Evolutionary conservation across 2,329 filamentous ascomycete species (phyloP).

Genomic region (Aspergillus versicolor): DNA sequence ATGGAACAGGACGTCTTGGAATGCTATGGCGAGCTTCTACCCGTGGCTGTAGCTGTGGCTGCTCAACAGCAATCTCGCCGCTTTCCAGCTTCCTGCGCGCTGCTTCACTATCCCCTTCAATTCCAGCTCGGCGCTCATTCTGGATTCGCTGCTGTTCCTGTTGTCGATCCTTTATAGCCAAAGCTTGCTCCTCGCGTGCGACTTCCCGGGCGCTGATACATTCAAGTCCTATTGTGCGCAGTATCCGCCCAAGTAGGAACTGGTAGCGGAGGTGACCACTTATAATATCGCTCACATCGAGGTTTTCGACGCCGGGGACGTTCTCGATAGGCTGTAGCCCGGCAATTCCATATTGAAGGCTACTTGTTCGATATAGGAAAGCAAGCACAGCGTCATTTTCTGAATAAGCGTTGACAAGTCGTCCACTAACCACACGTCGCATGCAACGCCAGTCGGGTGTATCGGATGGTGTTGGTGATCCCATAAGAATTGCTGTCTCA

Average conservation of each 20-base stretch:
- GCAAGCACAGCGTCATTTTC: conserved; percentile 84
- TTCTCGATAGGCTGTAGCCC: conserved; percentile 72
- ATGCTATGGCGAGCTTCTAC: conserved; percentile 22
- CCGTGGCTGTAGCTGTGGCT: conserved; percentile 29
- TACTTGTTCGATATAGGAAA: conserved; percentile 82
- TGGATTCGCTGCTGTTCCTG: conserved; percentile 37
- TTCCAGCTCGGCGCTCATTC: conserved; percentile 31
- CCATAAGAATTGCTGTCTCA: conserved; percentile 80
- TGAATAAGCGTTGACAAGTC: conserved; percentile 84
- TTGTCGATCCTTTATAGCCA: conserved; percentile 38
- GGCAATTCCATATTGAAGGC: conserved; percentile 77
- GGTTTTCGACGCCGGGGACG: conserved; percentile 57
- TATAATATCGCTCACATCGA: conserved; percentile 65
- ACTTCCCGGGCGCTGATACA: conserved; percentile 55
- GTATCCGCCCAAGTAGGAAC: conserved; percentile 63
- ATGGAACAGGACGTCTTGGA: conserved; percentile 9
- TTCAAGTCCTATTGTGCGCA: conserved; percentile 68
- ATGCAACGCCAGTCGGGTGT: conserved; percentile 72
- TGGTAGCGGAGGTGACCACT: conserved; percentile 71
- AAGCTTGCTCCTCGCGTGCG: conserved; percentile 43
- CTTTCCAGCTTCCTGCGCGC: conserved; percentile 16
- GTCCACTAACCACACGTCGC: conserved; percentile 74
- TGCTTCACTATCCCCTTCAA: conserved; percentile 17
- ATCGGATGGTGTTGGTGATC: conserved; percentile 73
- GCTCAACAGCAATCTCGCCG: conserved; percentile 17